Evolutionary conservation across 371 early-diverging fungal species (phyloP), one percentile per base, ranked within the genome.

Genomic region (Coemansia sp.): DNA sequence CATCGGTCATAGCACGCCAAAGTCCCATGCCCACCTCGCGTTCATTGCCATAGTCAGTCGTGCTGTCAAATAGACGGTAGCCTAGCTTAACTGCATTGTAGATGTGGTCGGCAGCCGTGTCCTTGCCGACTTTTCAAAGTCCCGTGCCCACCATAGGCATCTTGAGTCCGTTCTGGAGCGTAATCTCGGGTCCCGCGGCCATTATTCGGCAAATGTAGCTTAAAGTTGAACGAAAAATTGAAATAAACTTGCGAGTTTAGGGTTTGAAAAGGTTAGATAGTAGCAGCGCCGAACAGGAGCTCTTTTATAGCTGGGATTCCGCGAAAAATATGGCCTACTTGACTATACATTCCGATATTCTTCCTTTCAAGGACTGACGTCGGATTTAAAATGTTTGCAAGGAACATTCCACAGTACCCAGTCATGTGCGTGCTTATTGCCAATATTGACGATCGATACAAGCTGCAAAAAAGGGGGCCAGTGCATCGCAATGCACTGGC

Each of bases 31-130:
- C 96, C 44, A 95, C 87, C 53, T 92, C 88, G 38, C 82, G 78
- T 80, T 97, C 95, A 79, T 96, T 97, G 60, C 83, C 80, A 71
- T 95, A 88, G 66, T 81, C 76, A 55, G 64, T 67, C 16, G 84
- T 82, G n/a, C 66, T 60, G 54, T 81, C 80, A 24, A 81, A 57
- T 16, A 79, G 78, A 9, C 78, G 69, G 61, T 77, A 78, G 14
- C 78, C 78, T 14, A 11, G 24, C 38, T 68, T 69, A 58, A 76
- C 63, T 5, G 72, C 77, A 14, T 72, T n/a, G 51, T 60, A 60
- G 16, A 76, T 54, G 40, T 66, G 62, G 14, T 62, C 47, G 12
- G 58, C 58, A 4, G 40, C 48, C 1, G 47, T 47, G 9, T 40
- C 55, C 11, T 29, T 54, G 44, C 39, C 33, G 57, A 72, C 44